phyloP scores from a whole-genome alignment of 305 asterid genomes.

The Galium porrigens region DNA sequence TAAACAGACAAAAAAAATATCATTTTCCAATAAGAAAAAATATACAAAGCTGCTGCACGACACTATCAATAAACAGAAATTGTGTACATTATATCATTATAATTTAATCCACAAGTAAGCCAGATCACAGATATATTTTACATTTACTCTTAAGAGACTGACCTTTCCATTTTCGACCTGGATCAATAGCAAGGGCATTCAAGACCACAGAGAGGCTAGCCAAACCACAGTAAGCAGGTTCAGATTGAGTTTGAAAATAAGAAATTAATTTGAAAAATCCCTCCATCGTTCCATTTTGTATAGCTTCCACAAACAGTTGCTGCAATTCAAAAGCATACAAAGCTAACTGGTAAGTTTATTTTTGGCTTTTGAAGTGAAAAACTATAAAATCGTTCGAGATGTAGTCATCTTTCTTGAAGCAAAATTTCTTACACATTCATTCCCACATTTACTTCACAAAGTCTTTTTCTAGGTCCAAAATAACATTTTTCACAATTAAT shows the following conservation, averaged over 20 bases:
- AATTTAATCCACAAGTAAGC: not conserved
- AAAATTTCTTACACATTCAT: too few relatives aligned
- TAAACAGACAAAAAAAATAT: not conserved
- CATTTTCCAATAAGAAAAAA: not conserved
- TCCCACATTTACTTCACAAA: not conserved
- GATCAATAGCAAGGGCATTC: slow-evolving; percentile 94
- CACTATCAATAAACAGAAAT: not conserved
- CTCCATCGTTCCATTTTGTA: slow-evolving; percentile 77
- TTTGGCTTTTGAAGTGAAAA: too few relatives aligned
- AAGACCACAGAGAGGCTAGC: slow-evolving; percentile 94
- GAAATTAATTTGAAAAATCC: slow-evolving; percentile 82
- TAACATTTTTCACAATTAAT: not conserved
- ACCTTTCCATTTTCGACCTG: slow-evolving; percentile 98
- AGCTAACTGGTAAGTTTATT: not conserved
- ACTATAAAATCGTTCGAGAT: too few relatives aligned
- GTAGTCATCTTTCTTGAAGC: not conserved
- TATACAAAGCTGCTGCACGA: not conserved
- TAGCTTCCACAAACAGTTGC: slow-evolving; percentile 78
- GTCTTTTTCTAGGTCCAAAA: not conserved
- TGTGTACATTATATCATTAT: not conserved
- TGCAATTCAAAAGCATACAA: slow-evolving; percentile 27
- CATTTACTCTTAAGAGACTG: not conserved
- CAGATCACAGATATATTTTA: not conserved
- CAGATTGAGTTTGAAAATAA: slow-evolving; percentile 93
- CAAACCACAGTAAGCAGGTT: slow-evolving; percentile 94